Evolutionary conservation across 2,329 filamentous ascomycete species (phyloP), one percentile per base, ranked within the genome.

Genomic region (Incumbomyces delicatus): DNA sequence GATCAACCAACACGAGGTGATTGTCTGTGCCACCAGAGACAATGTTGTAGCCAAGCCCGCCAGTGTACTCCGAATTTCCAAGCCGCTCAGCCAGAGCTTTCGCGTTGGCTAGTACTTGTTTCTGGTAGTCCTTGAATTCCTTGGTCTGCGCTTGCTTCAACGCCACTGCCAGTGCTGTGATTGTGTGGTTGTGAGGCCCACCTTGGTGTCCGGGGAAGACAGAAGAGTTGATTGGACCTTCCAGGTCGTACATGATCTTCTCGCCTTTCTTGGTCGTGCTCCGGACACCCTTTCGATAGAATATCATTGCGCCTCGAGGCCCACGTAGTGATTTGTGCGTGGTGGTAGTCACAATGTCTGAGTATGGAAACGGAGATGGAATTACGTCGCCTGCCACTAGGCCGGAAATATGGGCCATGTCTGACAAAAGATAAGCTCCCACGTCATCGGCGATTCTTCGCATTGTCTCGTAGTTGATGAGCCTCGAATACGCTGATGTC

Each of bases 131-230:
- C 64, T 84, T 85, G 75, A 98, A 98, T 62, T 95, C 89, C 41
- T 83, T 79, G 5, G 81, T 81, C 63, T 89, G 87, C 2, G 87
- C 87, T 69, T 98, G 92, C 72, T 95, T 94, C 50, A 98, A 76
- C 11, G 92, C 92, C 41, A 98, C 92, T 16, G 92, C 81, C 22
- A 98, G 76, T 37, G 92, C 92, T 31, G 92, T 94, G 66, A 98
- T 98, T 58, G 92, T 98, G 74, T 98, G 92, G 73, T 98, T 98
- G 72, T 98, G 92, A 45, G 92, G 92, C 18, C 92, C 92, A 63
- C 92, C 92, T 67, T 98, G 92, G 69, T 98, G 92, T 47, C 92
- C 92, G 13, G 92, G 92, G 75, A 98, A 98, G 51, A 98, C 92
- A 47, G 90, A 95, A 58, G 81, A 79, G 71, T 98, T 98, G 72